Evolutionary conservation across 2,329 filamentous ascomycete genomes (phyloP), one percentile per base, ranked within the genome.

Genomic region (Fusarium succisae): DNA sequence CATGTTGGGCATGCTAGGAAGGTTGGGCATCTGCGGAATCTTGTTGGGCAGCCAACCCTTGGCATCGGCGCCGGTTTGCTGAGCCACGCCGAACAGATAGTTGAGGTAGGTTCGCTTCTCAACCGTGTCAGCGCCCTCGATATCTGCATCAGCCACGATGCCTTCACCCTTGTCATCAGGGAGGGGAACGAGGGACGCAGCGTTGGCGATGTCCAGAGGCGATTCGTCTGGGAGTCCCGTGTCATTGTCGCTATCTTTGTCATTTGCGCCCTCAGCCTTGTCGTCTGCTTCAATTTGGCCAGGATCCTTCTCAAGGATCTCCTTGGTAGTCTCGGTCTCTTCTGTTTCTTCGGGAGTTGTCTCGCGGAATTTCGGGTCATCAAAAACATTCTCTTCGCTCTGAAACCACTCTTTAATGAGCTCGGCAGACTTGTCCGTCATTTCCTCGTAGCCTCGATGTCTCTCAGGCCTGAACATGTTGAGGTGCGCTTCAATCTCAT

Each of bases 401-500:
- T 82, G 79, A 73, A 88, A 88, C 91, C 91, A 93, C 37, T 84
- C 81, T 6, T 88, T 84, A 8, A 91, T 86, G 50, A 90, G 80
- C 67, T 88, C 86, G 45, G 88, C 88, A 4, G 91, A 88, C 47
- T 87, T 82, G 45, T 89, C 87, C 22, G 87, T 86, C 87, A 93
- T 91, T 11, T 84, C 84, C 68, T 91, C 90, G 74, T 93, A 93
- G 3, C 88, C 88, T 13, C 87, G 84, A 74, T 93, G 91, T 74
- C 87, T 89, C 66, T 87, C 86, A 1, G 88, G 87, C 47, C 85
- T 86, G 77, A 94, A 94, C 86, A 94, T 84, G 76, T 84, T 87
- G 80, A 91, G 88, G 77, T 96, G 94, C 3, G 93, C 93, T 66
- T 88, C 87, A 3, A 94, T 89, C 82, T 97, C 94, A 73, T 94